Percentiles rank a stretch among this genome's conserved stretches.
Conservation (phyloP, 352 stramenopile genomes). For the Globisporangium parvum region DNA sequence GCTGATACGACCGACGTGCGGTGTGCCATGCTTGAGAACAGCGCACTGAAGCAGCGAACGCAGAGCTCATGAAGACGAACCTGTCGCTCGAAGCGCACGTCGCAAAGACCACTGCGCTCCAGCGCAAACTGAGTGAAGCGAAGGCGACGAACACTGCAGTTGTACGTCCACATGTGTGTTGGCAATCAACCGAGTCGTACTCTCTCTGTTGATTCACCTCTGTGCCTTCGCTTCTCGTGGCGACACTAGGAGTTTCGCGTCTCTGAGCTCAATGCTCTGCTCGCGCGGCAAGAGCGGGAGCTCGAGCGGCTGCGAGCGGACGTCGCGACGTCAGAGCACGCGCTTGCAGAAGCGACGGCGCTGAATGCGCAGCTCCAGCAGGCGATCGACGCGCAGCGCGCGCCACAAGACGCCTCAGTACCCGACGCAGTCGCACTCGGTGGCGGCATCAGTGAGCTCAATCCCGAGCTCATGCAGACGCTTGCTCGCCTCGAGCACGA, state of each 20-base stretch:
- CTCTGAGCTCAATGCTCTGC: conserved; percentile 41
- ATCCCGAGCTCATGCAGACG: conserved; percentile 63
- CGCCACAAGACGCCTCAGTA: background rate
- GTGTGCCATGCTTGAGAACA: conserved; percentile 16
- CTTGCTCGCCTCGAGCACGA: conserved; percentile 49
- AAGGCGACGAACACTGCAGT: conserved; percentile 60
- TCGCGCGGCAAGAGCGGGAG: conserved; percentile 30
- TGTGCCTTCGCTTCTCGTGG: background rate
- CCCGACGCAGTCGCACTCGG: conserved; percentile 9
- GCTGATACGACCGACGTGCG: background rate
- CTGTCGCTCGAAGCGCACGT: conserved; percentile 47
- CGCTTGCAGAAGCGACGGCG: conserved; percentile 30
- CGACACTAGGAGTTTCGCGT: conserved; percentile 49
- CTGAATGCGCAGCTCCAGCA: conserved; percentile 52
- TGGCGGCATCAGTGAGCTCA: conserved; percentile 51
- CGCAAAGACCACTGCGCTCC: conserved; percentile 33
- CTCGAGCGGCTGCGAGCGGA: conserved; percentile 18
- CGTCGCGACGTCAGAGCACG: conserved; percentile 21
- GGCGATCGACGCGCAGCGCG: conserved; percentile 20
- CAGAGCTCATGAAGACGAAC: conserved; percentile 46
- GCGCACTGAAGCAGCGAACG: conserved; percentile 50
- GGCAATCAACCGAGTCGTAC: too few species aligned
- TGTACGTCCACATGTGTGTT: conserved; percentile 22
- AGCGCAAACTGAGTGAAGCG: conserved; percentile 59
- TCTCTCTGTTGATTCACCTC: too few species aligned